These are phyloP conservation scores for Mercurialis annua DNA, from an alignment of 345 rosid species.

Conservation along the genomic window DNA sequence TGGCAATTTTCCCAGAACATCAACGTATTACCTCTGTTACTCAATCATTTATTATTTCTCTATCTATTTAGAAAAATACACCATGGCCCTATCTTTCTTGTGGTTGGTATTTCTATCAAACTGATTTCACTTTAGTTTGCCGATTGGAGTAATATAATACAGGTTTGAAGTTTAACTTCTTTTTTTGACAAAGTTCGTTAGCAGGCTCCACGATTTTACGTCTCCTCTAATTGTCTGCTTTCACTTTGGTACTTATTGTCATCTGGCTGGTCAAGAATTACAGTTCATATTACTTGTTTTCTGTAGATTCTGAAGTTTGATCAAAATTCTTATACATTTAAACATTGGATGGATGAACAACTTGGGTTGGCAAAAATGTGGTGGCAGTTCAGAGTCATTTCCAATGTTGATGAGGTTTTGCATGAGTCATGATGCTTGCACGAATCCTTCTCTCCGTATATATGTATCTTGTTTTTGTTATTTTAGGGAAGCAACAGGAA, in stretches of 20 bases:
- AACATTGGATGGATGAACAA: constrained; percentile 15
- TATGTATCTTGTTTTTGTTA: constrained; percentile 14
- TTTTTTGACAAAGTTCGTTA: background rate
- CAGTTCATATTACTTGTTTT: constrained; percentile 2
- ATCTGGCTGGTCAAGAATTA: background rate
- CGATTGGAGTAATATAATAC: constrained; percentile 14
- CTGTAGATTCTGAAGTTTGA: constrained; percentile 36
- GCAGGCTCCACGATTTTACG: background rate
- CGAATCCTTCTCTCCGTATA: constrained; percentile 16
- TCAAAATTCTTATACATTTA: constrained; percentile 12
- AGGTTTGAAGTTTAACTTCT: constrained; percentile 12
- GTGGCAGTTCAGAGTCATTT: constrained; percentile 9
- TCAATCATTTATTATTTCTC: too few species aligned
- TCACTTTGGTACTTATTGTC: background rate
- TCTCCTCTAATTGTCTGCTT: constrained; percentile 8
- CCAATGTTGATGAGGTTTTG: constrained; percentile 5
- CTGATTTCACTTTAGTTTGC: constrained; percentile 2
- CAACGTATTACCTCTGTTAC: too few species aligned
- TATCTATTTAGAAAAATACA: constrained; percentile 1
- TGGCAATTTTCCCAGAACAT: too few species aligned
- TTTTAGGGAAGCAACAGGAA: constrained; percentile 9
- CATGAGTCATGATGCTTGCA: constrained; percentile 17
- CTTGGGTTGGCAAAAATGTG: constrained; percentile 7
- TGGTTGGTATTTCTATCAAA: constrained; percentile 1
- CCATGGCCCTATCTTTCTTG: background rate